A percentile compares a stretch with the other conserved stretches of the same genome.
Conservation (phyloP, 2,329 filamentous ascomycete genomes). For the Lanzia echinophila region DNA sequence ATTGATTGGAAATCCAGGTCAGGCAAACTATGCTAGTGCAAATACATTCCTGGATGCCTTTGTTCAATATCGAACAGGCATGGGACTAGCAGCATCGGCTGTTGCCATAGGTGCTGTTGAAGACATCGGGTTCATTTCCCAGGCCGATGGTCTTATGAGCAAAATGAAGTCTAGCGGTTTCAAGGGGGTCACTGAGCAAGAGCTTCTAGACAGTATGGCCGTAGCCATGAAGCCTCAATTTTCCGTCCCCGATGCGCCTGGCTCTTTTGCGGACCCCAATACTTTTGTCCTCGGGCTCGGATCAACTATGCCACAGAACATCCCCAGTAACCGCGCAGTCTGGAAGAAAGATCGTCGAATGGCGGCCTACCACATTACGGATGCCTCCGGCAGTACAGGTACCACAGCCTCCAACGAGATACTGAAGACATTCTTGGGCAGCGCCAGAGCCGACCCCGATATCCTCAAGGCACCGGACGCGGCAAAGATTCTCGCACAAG, state of each 20-base stretch:
- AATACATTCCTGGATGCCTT: conserved; percentile 9
- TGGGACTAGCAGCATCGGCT: background rate
- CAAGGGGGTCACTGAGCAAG: too few relatives aligned
- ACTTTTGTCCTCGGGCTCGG: too few relatives aligned
- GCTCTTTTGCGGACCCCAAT: too few relatives aligned
- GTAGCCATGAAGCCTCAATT: too few relatives aligned
- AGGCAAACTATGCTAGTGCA: conserved; percentile 11
- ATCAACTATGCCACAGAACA: too few relatives aligned
- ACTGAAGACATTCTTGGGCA: background rate
- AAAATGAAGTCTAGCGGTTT: too few relatives aligned
- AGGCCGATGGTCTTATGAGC: too few relatives aligned
- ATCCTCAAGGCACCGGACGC: background rate
- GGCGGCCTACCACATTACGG: background rate
- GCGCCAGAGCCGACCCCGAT: background rate
- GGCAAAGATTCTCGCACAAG: background rate
- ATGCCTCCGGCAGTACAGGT: too few relatives aligned
- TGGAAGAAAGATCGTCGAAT: background rate
- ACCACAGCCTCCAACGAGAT: background rate
- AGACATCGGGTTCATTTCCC: background rate
- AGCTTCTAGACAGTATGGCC: too few relatives aligned
- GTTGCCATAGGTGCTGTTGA: background rate
- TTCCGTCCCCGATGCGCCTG: too few relatives aligned
- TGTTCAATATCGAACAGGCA: background rate
- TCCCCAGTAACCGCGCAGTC: too few relatives aligned
- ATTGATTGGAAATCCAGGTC: conserved; percentile 21